phyloP scores from a whole-genome alignment of 2,329 filamentous ascomycete genomes.

The Colletotrichum higginsianum region DNA sequence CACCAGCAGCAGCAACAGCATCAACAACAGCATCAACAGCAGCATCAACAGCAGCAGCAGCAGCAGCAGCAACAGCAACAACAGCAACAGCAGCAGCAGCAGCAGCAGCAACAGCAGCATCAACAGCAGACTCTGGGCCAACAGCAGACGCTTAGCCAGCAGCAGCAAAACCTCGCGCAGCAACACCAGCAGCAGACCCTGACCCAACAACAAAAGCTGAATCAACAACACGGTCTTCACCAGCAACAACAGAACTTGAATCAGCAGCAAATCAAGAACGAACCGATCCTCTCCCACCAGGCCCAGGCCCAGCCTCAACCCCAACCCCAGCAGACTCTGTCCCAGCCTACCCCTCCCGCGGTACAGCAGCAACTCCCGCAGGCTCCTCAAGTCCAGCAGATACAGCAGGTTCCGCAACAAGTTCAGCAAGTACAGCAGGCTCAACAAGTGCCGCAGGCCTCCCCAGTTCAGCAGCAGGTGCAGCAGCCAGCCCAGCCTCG shows the following conservation, averaged over 20 bases:
- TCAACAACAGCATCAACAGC: slow-evolving; percentile 51
- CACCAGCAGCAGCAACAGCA: slow-evolving; percentile 50
- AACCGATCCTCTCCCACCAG: slow-evolving; percentile 38
- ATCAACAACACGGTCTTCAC: slow-evolving; percentile 50
- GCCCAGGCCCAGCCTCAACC: slow-evolving; percentile 34
- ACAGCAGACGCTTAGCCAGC: slow-evolving; percentile 49
- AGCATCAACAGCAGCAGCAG: slow-evolving; percentile 46
- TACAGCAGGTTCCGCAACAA: slow-evolving; percentile 49
- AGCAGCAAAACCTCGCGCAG: slow-evolving; percentile 47
- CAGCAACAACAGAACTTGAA: slow-evolving; percentile 50
- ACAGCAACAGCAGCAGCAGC: slow-evolving; percentile 44
- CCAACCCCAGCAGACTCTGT: slow-evolving; percentile 44
- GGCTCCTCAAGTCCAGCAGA: slow-evolving; percentile 42
- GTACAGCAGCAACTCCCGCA: slow-evolving; percentile 42
- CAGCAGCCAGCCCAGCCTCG: slow-evolving; percentile 55
- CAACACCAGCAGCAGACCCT: slow-evolving; percentile 51
- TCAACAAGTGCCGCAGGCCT: slow-evolving; percentile 42
- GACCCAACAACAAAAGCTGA: slow-evolving; percentile 50
- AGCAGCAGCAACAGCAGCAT: slow-evolving; percentile 43
- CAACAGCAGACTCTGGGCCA: slow-evolving; percentile 51
- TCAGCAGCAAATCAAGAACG: slow-evolving; percentile 47
- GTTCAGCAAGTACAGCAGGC: slow-evolving; percentile 46
- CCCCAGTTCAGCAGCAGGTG: slow-evolving; percentile 49
- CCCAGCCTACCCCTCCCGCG: slow-evolving; percentile 30
- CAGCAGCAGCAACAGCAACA: slow-evolving; percentile 50